Evolutionary conservation across 768 basidiomycete genomes (phyloP), one percentile per base, ranked within the genome.

Genomic region (Hebeloma cylindrosporum): DNA sequence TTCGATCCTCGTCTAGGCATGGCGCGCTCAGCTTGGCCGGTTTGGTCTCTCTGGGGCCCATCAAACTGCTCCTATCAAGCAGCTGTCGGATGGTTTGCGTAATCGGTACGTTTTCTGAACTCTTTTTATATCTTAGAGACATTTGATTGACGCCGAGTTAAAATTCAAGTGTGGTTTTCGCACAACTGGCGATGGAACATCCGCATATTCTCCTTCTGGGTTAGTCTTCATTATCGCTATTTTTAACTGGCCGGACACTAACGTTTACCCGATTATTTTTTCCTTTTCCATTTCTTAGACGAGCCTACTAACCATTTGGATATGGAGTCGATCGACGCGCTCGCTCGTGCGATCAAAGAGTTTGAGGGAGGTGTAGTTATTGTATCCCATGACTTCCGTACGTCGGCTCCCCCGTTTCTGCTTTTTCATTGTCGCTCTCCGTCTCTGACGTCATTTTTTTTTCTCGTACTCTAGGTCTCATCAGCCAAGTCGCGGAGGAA

Each of bases 301-400:
- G 92, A 95, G 67, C 93, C 94, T 39, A 97, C 93, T 29, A 97
- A 96, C 65, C 93, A 97, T 68, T 80, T 96, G 78, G 93, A 96
- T 64, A 95, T 96, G 95, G 85, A 80, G 53, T 94, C 92, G 21
- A 99, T 99, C 65, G 95, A 98, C 63, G 95, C 96, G 1, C 80
- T 99, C 36, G 96, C 96, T 5, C 66, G 68, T 18, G 95, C 96
- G 38, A 98, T 99, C 77, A 96, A 95, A 67, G 90, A 89, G 61
- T 99, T 91, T 64, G 87, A 90, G 60, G 96, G 96, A 48, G 95
- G 96, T 59, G 96, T 99, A 29, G 96, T 98, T 56, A 98, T 99
- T 63, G 96, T 99, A 52, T 97, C 94, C 36, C 96, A 98, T 74
- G 95, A 99, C 69, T 99, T 99, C 88, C 89, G 95, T 90, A 57